phyloP scores from a whole-genome alignment of 345 rosid species.

The Populus pruinosa region DNA sequence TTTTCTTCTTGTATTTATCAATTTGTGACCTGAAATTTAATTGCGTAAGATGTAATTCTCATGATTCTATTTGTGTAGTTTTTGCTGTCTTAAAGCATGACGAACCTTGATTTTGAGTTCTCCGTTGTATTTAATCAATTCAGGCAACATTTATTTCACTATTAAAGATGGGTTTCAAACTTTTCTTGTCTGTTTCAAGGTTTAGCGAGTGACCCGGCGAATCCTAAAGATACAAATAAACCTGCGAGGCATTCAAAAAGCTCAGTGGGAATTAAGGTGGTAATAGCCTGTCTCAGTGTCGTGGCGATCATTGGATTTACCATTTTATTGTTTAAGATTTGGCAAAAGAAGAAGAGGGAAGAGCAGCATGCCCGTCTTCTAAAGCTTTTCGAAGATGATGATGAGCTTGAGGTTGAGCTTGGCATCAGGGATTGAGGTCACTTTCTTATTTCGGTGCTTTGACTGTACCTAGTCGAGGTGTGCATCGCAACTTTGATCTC shows the following conservation, averaged over 20 bases:
- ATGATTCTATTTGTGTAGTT: no score
- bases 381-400: conserved; percentile 15
- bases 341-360: conserved; percentile 14
- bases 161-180: background rate
- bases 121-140: background rate
- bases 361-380: conserved; percentile 12
- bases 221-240: conserved; percentile 1
- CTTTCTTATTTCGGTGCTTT: background rate
- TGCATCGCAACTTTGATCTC: background rate
- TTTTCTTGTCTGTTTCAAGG: background rate
- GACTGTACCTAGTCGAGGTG: background rate
- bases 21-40: no score
- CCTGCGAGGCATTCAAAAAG: background rate
- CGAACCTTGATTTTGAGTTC: background rate
- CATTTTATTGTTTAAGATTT: conserved; percentile 4
- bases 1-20: no score
- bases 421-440: conserved; percentile 8
- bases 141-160: background rate
- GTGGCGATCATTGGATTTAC: background rate
- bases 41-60: no score
- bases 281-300: background rate
- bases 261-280: background rate
- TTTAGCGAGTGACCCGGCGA: background rate
- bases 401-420: conserved; percentile 18
- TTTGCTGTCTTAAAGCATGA: no score